phyloP scores from a whole-genome alignment of 2,329 filamentous ascomycete genomes.

The Talaromyces sp. region DNA sequence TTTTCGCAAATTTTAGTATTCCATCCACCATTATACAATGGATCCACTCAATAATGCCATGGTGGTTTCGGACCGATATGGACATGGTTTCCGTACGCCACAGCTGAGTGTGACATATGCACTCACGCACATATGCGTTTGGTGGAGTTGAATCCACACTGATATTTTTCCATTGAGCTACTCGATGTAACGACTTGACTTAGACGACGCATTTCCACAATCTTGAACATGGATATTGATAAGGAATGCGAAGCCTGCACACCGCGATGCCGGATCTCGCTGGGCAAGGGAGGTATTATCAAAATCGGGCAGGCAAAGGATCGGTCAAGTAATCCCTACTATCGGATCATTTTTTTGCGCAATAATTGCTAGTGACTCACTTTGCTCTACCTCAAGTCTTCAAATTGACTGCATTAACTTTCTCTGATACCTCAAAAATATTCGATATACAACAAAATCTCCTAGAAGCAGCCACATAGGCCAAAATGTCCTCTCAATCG shows the following conservation, averaged over 20 bases:
- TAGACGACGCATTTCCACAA: not conserved
- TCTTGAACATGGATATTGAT: not conserved
- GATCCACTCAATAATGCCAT: not conserved
- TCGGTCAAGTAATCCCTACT: not conserved
- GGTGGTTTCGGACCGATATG: not conserved
- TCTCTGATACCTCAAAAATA: not conserved
- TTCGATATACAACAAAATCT: not conserved
- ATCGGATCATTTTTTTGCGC: not conserved
- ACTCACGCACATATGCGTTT: not conserved
- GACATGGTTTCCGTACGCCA: not conserved
- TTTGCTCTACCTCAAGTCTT: not conserved
- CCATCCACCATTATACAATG: not conserved
- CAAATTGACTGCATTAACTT: not conserved
- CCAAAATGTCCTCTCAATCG: not conserved
- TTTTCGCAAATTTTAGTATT: not conserved
- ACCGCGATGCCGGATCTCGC: not conserved
- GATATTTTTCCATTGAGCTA: not conserved
- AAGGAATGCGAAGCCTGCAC: not conserved
- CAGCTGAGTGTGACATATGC: not conserved
- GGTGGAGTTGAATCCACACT: no score
- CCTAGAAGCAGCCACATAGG: not conserved
- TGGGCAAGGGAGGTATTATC: not conserved
- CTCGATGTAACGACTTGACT: not conserved
- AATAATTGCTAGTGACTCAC: not conserved
- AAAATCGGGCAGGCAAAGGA: not conserved